Evolutionary conservation across 345 rosid genomes (phyloP).

Genomic region (Triadica sebifera): DNA sequence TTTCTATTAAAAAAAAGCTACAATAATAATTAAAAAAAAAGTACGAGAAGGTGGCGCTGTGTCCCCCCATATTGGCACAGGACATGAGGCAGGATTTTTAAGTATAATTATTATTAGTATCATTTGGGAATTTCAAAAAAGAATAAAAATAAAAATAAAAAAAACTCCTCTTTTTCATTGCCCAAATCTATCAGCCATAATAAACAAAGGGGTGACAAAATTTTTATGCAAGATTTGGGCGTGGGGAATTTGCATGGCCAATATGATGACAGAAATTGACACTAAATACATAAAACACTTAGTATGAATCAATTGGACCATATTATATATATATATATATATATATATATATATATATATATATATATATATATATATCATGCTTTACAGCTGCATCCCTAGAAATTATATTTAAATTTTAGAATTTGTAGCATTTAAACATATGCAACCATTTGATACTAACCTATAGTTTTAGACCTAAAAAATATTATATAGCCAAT

Average conservation of each 20-base stretch:
- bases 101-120: not conserved
- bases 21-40: conserved; percentile 9
- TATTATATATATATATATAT: too few relatives aligned
- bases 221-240: not conserved
- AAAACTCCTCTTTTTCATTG: conserved; percentile 54
- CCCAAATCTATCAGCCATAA: conserved; percentile 41
- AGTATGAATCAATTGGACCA: conserved; percentile 6
- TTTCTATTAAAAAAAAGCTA: too few relatives aligned
- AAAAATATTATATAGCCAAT: too few relatives aligned
- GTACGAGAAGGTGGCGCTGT: conserved; percentile 57
- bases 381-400: conserved; percentile 29
- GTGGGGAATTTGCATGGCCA: not conserved
- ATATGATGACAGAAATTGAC: not conserved
- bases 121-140: conserved; percentile 26
- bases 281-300: not conserved
- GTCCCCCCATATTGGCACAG: conserved; percentile 52
- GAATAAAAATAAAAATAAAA: too few relatives aligned
- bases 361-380: too few relatives aligned
- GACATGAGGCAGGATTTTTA: conserved; percentile 27
- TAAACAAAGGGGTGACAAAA: conserved; percentile 6
- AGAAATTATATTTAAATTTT: not conserved
- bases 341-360: too few relatives aligned
- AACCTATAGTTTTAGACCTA: too few relatives aligned
- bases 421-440: too few relatives aligned
- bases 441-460: too few relatives aligned